phyloP scores from a whole-genome alignment of 305 asterid species.

The Stenogyne calaminthoides region DNA sequence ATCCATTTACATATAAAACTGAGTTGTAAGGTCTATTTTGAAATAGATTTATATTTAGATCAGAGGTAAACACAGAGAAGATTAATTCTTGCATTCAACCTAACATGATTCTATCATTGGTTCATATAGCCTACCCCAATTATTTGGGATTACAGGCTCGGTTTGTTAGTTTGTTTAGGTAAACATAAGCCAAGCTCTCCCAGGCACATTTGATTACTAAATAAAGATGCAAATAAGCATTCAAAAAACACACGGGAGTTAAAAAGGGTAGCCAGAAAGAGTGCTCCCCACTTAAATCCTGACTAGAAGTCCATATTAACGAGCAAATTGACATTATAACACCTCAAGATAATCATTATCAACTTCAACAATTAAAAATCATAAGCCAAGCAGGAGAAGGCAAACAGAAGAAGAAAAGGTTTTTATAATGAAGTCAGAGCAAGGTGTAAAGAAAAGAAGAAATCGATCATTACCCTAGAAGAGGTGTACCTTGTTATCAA shows the following conservation, averaged over 20 bases:
- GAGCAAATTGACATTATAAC: neutral
- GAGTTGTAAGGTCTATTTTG: neutral
- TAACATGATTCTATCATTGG: no score
- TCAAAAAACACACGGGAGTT: neutral
- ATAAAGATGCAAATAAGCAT: neutral
- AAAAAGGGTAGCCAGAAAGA: neutral
- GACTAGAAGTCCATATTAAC: neutral
- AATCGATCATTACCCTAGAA: constrained; percentile 5
- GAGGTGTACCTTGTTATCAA: neutral
- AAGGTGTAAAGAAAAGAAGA: neutral
- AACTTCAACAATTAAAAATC: neutral
- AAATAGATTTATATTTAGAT: neutral
- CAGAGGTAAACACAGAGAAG: no score
- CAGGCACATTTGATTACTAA: neutral
- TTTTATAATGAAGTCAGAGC: neutral
- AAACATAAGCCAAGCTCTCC: neutral
- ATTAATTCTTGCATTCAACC: no score
- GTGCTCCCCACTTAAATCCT: neutral
- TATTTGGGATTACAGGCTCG: no score
- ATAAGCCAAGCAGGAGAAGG: neutral
- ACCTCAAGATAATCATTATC: neutral
- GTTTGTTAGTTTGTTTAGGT: neutral
- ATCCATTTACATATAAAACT: neutral
- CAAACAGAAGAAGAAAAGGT: neutral
- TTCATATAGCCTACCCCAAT: no score